Evolutionary conservation across 306 rosid species (phyloP).

Genomic region (Trifolium repens): DNA sequence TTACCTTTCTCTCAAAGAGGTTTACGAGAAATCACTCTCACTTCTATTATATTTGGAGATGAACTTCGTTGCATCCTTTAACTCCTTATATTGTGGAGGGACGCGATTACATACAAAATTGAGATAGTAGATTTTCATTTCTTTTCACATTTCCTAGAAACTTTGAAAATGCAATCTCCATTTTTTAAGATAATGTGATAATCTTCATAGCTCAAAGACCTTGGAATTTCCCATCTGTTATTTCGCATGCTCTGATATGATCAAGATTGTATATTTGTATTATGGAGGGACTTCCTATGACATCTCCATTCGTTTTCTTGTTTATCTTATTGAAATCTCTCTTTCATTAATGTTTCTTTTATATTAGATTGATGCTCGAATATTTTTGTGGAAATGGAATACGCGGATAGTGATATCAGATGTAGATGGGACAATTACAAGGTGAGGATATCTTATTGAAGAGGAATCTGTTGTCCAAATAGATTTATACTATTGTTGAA

Average conservation of each 20-base stretch:
- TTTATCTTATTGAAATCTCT: constrained; percentile 26
- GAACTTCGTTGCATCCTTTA: background rate
- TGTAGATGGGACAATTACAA: constrained; percentile 98
- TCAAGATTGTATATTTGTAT: background rate
- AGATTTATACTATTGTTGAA: constrained; percentile 4
- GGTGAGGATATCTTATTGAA: constrained; percentile 53
- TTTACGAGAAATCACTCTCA: background rate
- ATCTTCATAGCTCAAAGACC: background rate
- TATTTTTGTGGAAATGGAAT: constrained; percentile 96
- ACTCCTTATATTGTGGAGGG: background rate
- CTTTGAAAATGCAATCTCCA: background rate
- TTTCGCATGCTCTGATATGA: constrained; percentile 5
- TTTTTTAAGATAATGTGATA: background rate
- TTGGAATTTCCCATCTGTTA: background rate
- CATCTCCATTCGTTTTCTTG: constrained; percentile 1
- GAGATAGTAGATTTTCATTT: background rate
- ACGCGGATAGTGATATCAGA: constrained; percentile 92
- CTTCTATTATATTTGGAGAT: background rate
- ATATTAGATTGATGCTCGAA: constrained; percentile 78
- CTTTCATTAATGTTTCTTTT: constrained; percentile 23
- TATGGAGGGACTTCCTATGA: background rate
- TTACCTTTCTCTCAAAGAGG: background rate
- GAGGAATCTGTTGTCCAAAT: constrained; percentile 20
- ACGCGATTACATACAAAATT: background rate
- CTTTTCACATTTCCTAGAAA: background rate